phyloP scores from a whole-genome alignment of 805 yeast genomes.

The Yamadazyma olivae region DNA sequence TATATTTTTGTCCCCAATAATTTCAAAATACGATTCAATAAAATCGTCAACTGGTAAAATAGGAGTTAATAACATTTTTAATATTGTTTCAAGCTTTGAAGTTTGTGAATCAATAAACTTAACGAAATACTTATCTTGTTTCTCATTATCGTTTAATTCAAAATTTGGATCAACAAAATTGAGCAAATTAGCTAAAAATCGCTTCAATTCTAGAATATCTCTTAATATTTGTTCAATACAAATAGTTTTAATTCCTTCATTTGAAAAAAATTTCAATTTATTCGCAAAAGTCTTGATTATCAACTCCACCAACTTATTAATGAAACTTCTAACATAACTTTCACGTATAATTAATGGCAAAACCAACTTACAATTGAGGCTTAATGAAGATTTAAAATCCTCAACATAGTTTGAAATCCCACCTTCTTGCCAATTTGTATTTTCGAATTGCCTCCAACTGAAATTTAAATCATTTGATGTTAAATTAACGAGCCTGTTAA shows the following conservation, averaged over 20 bases:
- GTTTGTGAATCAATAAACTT: conserved; percentile 45
- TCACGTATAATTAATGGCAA: conserved; percentile 64
- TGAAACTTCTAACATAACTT: conserved; percentile 65
- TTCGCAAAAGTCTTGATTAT: conserved; percentile 54
- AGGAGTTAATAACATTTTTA: conserved; percentile 65
- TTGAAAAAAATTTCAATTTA: conserved; percentile 59
- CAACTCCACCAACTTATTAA: conserved; percentile 73
- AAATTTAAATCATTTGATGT: conserved; percentile 59
- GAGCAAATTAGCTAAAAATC: conserved; percentile 47
- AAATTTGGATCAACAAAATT: conserved; percentile 34
- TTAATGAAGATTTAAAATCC: conserved; percentile 50
- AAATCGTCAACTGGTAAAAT: conserved; percentile 59
- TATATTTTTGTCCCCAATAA: conserved; percentile 63
- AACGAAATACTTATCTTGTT: conserved; percentile 26
- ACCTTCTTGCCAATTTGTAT: conserved; percentile 70
- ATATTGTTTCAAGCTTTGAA: conserved; percentile 52
- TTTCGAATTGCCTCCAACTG: conserved; percentile 83
- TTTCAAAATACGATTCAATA: conserved; percentile 60
- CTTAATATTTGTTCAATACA: conserved; percentile 65
- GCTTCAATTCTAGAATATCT: conserved; percentile 67
- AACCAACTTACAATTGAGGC: conserved; percentile 44
- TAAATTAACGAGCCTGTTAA: conserved; percentile 53
- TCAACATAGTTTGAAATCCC: conserved; percentile 70
- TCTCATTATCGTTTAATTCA: conserved; percentile 19
- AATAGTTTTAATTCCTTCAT: conserved; percentile 63